Evolutionary conservation across 345 rosid genomes (phyloP), one percentile per base, ranked within the genome.

Genomic region (Pistacia vera): DNA sequence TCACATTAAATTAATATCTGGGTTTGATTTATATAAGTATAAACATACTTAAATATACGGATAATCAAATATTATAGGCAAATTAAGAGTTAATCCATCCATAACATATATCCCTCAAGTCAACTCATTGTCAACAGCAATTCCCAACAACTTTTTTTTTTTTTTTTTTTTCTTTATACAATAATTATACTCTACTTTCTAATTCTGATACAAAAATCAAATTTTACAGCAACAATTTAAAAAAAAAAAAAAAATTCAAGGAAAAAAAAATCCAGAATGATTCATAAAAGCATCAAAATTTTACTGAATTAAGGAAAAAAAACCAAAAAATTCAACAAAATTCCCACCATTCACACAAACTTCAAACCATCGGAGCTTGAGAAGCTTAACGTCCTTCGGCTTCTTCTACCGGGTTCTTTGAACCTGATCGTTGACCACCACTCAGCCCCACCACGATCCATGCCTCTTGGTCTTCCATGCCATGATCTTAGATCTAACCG

Each of bases 401-500:
- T 68, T 0, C 46, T 41, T 41, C 46, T 41, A 5, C 46, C 46
- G 9, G 46, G 72, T 62, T 75, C 71, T 79, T 83, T 12, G 65
- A 20, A 2, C 91, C 92, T 75, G 67, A 5, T 30, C 77, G 72
- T 83, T 83, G 80, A 93, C 88, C 48, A 70, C 66, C 54, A 95
- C 80, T 83, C 68, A 57, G 81, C 96, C 33, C 89, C 89, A 9
- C 92, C 16, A 10, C 73, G 49, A 95, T 74, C 66, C 5, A 1
- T 79, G 46, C 77, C 90, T 86, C 82, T 85, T 88, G 0, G 97
- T 93, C 76, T 79, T 82, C 91, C 90, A 91, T 1, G 75, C 64
- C 30, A 89, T 4, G 79, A 88, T 85, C 92, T 86, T 90, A 83
- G 83, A 92, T 71, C 92, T 89, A 71, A 93, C 92, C 14, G 66